These are phyloP conservation scores for Suillus americanus DNA, from an alignment of 768 basidiomycete species.

Conservation along the genomic window DNA sequence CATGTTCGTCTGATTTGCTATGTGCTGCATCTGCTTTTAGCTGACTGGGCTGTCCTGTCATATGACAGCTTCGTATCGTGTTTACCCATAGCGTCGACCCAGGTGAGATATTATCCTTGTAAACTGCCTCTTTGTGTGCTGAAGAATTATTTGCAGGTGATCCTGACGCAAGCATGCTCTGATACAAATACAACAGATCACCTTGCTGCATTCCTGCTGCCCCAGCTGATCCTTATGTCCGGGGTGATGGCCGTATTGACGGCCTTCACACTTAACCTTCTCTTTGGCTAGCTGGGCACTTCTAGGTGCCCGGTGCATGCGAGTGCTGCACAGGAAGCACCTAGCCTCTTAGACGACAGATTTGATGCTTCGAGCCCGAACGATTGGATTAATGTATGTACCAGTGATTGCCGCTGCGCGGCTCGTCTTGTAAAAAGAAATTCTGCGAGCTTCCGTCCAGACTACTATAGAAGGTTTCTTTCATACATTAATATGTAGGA, in stretches of 20 bases:
- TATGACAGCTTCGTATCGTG: conserved; percentile 53
- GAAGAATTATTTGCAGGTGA: conserved; percentile 39
- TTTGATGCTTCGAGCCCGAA: not conserved
- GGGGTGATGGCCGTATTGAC: not conserved
- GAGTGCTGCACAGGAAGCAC: not conserved
- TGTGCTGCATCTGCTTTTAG: not conserved
- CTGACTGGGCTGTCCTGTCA: not conserved
- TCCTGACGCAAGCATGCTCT: conserved; percentile 64
- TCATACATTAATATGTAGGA: too few relatives aligned
- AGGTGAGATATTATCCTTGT: conserved; percentile 33
- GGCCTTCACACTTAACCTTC: not conserved
- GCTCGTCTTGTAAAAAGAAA: too few relatives aligned
- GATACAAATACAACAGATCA: conserved; percentile 58
- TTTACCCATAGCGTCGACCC: conserved; percentile 59
- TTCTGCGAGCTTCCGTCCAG: too few relatives aligned
- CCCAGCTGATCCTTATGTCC: not conserved
- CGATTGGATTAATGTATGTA: not conserved
- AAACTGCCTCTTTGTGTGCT: not conserved
- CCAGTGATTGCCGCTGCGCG: too few relatives aligned
- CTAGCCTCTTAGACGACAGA: not conserved
- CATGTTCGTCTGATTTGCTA: conserved; percentile 47
- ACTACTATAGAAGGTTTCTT: not conserved
- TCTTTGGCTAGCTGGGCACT: not conserved
- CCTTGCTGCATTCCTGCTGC: conserved; percentile 2
- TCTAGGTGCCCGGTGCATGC: not conserved